Percentiles rank a stretch among this genome's conserved stretches.
Conservation (phyloP, 768 basidiomycete species). For the Suillus brevipes region DNA sequence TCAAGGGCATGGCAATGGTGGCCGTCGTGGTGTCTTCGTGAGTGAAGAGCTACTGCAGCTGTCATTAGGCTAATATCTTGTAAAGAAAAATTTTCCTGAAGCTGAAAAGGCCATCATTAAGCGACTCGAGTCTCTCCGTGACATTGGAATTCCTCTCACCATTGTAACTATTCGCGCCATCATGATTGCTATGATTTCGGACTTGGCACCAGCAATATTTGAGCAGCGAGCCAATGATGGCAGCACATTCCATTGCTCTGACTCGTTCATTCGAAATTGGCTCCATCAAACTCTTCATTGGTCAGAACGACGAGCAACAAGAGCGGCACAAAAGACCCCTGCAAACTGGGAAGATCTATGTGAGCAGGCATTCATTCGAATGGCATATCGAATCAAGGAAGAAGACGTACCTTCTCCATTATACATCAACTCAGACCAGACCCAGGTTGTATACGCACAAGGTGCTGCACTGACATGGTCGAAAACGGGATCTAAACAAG, state of each 20-base stretch:
- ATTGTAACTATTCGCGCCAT: slow-evolving; percentile 29
- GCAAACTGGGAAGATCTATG: slow-evolving; percentile 25
- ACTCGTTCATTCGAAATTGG: slow-evolving; percentile 27
- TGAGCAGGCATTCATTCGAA: slow-evolving; percentile 18
- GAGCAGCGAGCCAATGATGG: slow-evolving; percentile 24
- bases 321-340: slow-evolving; percentile 39
- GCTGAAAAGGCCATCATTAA: slow-evolving; percentile 17
- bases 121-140: slow-evolving; percentile 21
- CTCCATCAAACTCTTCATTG: slow-evolving; percentile 17
- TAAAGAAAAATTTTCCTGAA: slow-evolving; percentile 18
- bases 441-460: slow-evolving; percentile 22
- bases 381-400: slow-evolving; percentile 28
- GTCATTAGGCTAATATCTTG: neutral
- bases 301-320: slow-evolving; percentile 21
- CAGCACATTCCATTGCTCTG: slow-evolving; percentile 27
- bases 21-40: slow-evolving; percentile 21
- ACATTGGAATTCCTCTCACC: slow-evolving; percentile 22
- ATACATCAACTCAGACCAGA: slow-evolving; percentile 37
- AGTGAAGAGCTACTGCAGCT: slow-evolving; percentile 4
- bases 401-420: slow-evolving; percentile 28
- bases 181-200: slow-evolving; percentile 30
- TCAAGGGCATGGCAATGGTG: slow-evolving; percentile 19
- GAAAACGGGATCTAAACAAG: slow-evolving; percentile 34
- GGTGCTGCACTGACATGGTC: slow-evolving; percentile 28
- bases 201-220: slow-evolving; percentile 29